These are phyloP conservation scores for Sporothrix globosa DNA, from an alignment of 2,329 filamentous ascomycete species.

Conservation along the genomic window DNA sequence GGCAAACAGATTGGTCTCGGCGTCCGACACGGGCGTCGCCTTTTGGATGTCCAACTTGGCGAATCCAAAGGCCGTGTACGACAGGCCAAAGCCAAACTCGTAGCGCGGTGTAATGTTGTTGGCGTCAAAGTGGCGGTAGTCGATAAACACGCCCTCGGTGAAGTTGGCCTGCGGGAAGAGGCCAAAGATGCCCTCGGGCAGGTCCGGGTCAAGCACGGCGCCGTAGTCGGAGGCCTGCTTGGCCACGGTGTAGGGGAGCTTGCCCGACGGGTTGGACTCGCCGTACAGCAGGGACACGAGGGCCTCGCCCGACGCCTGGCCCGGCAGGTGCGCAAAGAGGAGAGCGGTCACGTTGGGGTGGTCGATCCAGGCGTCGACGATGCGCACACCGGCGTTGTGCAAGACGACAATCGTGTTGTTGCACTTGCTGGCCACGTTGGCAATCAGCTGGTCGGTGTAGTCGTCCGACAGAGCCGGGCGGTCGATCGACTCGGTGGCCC, in stretches of 20 bases:
- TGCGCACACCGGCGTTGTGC: conserved; percentile 63
- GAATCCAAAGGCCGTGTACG: conserved; percentile 59
- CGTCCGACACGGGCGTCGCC: conserved; percentile 39
- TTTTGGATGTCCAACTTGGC: conserved; percentile 43
- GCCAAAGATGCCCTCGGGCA: conserved; percentile 45
- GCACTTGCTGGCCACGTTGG: conserved; percentile 60
- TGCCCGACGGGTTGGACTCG: conserved; percentile 58
- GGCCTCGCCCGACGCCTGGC: conserved; percentile 62
- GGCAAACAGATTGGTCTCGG: conserved; percentile 36
- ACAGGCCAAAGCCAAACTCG: conserved; percentile 60
- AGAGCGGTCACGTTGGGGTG: conserved; percentile 66
- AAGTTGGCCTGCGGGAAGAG: conserved; percentile 39
- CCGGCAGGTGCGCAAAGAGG: conserved; percentile 65
- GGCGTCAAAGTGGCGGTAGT: conserved; percentile 60
- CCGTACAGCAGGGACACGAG: conserved; percentile 62
- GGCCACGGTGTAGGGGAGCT: conserved; percentile 64
- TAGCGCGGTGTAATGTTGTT: conserved; percentile 53
- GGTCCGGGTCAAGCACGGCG: conserved; percentile 21
- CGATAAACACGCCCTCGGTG: conserved; percentile 50
- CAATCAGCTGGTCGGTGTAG: conserved; percentile 61
- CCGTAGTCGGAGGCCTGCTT: conserved; percentile 56
- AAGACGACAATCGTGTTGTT: conserved; percentile 67
- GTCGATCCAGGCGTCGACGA: conserved; percentile 64
- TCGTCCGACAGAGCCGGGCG: conserved; percentile 66
- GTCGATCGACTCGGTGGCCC: conserved; percentile 71